Percentiles rank a stretch among this genome's conserved stretches.
These are phyloP conservation scores for Thymus quinquecostatus DNA, from an alignment of 257 asterid species.

Conservation along the genomic window DNA sequence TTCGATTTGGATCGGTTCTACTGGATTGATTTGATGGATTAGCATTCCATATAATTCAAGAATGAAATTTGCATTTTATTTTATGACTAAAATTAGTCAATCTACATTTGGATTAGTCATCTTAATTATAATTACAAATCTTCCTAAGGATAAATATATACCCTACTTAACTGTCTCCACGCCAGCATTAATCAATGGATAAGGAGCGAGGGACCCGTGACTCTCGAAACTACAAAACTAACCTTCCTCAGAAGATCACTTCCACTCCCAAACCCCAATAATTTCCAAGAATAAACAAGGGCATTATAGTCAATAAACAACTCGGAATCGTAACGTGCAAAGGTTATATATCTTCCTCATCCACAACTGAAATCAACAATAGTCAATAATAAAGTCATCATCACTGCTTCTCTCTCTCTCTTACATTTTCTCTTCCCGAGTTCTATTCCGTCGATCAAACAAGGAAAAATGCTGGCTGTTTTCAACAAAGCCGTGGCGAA, in stretches of 20 bases:
- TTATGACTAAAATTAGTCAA: no score
- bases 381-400: constrained; percentile 18
- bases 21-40: no score
- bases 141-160: no score
- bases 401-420: neutral
- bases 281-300: neutral
- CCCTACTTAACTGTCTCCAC: constrained; percentile 5
- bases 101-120: no score
- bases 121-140: no score
- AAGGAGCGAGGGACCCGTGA: constrained; percentile 9
- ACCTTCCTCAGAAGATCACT: neutral
- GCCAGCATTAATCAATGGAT: constrained; percentile 21
- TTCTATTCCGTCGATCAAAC: neutral
- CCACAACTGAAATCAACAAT: constrained; percentile 19
- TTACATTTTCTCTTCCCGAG: neutral
- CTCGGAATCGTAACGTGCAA: neutral
- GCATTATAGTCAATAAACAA: neutral
- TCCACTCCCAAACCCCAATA: neutral
- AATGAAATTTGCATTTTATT: no score
- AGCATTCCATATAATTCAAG: no score
- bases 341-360: neutral
- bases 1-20: no score
- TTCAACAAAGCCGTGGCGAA: constrained; percentile 74
- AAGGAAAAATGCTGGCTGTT: constrained; percentile 57
- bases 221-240: neutral